Percentiles rank a stretch among this genome's conserved stretches.
Evolutionary conservation across 345 rosid species (phyloP).

Genomic region (Geranium rotundifolium): DNA sequence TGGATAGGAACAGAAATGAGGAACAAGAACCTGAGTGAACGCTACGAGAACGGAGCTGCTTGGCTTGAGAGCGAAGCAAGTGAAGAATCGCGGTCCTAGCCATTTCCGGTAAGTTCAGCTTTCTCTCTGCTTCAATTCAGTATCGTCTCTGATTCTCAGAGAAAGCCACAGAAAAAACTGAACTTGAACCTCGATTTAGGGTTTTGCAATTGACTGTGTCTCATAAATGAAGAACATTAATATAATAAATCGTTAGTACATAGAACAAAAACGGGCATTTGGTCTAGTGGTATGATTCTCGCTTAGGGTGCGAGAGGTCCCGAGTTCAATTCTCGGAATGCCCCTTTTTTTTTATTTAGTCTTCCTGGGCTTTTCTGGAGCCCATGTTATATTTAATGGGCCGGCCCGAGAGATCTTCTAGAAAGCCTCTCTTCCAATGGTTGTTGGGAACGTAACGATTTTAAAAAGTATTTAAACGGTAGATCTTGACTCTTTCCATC

Average conservation of each 20-base stretch:
- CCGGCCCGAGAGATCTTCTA: no score
- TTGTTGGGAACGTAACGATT: no score
- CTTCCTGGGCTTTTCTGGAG: no score
- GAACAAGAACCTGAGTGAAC: constrained; percentile 36
- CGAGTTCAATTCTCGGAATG: constrained; percentile 79
- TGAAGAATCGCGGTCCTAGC: constrained; percentile 50
- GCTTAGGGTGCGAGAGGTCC: constrained; percentile 90
- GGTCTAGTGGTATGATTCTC: constrained; percentile 92
- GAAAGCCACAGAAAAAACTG: neutral
- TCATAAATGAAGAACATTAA: no score
- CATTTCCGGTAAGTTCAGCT: constrained; percentile 21
- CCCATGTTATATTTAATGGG: no score
- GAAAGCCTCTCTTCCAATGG: no score
- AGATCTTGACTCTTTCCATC: neutral
- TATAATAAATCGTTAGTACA: no score
- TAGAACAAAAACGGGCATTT: constrained; percentile 31
- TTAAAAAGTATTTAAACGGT: no score
- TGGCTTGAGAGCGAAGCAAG: constrained; percentile 44
- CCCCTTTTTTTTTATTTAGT: constrained; percentile 13
- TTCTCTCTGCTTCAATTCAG: neutral
- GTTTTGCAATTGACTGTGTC: neutral
- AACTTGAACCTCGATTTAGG: neutral
- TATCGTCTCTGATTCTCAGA: neutral
- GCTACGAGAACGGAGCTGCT: constrained; percentile 26
- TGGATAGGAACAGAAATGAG: neutral